Evolutionary conservation across 495 filamentous ascomycete genomes (phyloP).

Genomic region (Trichoderma gamsii): DNA sequence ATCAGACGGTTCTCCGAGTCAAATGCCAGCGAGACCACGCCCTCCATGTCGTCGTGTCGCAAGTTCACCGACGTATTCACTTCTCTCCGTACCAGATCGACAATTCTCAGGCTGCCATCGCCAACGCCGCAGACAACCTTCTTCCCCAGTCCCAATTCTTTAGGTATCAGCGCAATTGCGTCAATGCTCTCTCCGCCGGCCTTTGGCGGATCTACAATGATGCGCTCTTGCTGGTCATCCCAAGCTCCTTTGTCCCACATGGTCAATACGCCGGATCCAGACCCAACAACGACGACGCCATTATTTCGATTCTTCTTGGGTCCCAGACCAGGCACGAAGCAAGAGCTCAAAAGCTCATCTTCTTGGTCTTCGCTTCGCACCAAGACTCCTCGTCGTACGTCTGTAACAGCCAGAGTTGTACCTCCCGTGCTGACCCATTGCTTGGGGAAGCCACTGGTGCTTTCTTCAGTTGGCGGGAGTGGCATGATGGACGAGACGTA

Average conservation of each 20-base stretch:
- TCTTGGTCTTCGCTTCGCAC: slow-evolving; percentile 88
- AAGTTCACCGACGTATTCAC: slow-evolving; percentile 40
- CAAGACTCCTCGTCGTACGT: slow-evolving; percentile 74
- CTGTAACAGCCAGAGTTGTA: slow-evolving; percentile 80
- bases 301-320: slow-evolving; percentile 55
- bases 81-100: slow-evolving; percentile 39
- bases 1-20: slow-evolving; percentile 80
- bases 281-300: slow-evolving; percentile 75
- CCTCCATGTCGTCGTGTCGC: slow-evolving; percentile 77
- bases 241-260: slow-evolving; percentile 90
- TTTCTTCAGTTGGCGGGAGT: slow-evolving; percentile 67
- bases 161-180: slow-evolving; percentile 58
- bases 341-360: slow-evolving; percentile 78
- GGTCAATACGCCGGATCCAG: slow-evolving; percentile 71
- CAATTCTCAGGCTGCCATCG: slow-evolving; percentile 53
- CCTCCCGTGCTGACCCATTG: slow-evolving; percentile 92
- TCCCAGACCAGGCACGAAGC: slow-evolving; percentile 60
- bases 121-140: slow-evolving; percentile 69
- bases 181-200: slow-evolving; percentile 64
- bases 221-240: slow-evolving; percentile 89
- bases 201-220: slow-evolving; percentile 60
- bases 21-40: slow-evolving; percentile 70
- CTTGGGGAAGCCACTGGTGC: slow-evolving; percentile 78
- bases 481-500: slow-evolving; percentile 87
- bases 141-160: slow-evolving; percentile 58